phyloP scores from a whole-genome alignment of 1,284 basidiomycete genomes.

The Anthracocystis setariae region DNA sequence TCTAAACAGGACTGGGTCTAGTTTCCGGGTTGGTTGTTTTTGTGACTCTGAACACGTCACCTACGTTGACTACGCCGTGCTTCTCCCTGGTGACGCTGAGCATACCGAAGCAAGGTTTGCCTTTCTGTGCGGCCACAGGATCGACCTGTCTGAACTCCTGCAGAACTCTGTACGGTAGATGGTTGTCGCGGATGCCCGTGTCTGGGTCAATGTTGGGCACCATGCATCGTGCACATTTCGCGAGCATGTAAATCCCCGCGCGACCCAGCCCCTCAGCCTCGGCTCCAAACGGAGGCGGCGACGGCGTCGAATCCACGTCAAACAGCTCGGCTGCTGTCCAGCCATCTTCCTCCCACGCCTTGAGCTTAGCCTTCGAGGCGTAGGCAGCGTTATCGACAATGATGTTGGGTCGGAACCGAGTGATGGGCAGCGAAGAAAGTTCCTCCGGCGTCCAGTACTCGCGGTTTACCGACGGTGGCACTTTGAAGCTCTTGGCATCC shows the following conservation, averaged over 20 bases:
- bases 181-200: constrained; percentile 50
- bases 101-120: constrained; percentile 61
- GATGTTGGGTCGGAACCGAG: constrained; percentile 61
- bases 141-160: constrained; percentile 59
- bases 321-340: constrained; percentile 58
- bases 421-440: constrained; percentile 47
- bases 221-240: constrained; percentile 57
- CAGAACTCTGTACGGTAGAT: constrained; percentile 53
- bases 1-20: constrained; percentile 24
- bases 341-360: constrained; percentile 60
- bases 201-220: constrained; percentile 58
- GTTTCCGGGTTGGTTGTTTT: constrained; percentile 46
- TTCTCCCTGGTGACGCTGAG: constrained; percentile 45
- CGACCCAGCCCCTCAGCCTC: constrained; percentile 47
- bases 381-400: constrained; percentile 38
- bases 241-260: constrained; percentile 53
- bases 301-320: constrained; percentile 8
- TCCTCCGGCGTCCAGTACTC: constrained; percentile 60
- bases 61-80: constrained; percentile 41
- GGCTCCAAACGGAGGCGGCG: constrained; percentile 22
- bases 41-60: constrained; percentile 50
- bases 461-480: constrained; percentile 41
- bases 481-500: constrained; percentile 28
- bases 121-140: constrained; percentile 28
- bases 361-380: constrained; percentile 16